phyloP scores from a whole-genome alignment of 2,329 filamentous ascomycete genomes.

The Diplocarpon mali region DNA sequence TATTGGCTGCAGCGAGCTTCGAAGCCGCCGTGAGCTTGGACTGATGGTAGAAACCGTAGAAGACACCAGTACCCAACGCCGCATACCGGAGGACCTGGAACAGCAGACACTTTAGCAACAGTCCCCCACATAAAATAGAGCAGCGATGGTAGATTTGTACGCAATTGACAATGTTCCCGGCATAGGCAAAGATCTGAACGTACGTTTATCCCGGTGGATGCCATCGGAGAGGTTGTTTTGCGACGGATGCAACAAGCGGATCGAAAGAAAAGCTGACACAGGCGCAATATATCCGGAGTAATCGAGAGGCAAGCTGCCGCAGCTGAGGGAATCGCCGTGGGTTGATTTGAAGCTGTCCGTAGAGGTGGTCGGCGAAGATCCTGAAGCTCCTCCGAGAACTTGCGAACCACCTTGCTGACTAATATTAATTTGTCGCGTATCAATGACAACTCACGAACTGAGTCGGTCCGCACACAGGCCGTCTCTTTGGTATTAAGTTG shows the following conservation, averaged over 20 bases:
- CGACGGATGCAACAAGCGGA: conserved; percentile 9
- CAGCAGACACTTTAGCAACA: conserved; percentile 1
- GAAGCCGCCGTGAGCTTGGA: conserved; percentile 62
- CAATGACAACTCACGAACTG: no score
- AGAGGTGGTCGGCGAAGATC: conserved; percentile 12
- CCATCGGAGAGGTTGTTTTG: conserved; percentile 20
- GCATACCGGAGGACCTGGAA: conserved; percentile 90
- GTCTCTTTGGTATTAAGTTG: no score
- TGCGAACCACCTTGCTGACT: conserved; percentile 1
- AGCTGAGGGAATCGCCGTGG: conserved; percentile 10
- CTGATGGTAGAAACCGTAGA: conserved; percentile 96
- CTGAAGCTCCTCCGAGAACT: conserved; percentile 6
- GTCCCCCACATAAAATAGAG: not conserved
- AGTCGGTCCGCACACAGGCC: no score
- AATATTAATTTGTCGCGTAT: not conserved
- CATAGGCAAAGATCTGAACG: conserved; percentile 25
- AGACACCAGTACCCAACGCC: conserved; percentile 78
- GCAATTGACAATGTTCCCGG: not conserved
- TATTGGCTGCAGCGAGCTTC: conserved; percentile 58
- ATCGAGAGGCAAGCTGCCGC: conserved; percentile 24
- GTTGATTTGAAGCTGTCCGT: conserved; percentile 20
- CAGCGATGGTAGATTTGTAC: not conserved
- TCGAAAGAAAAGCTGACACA: conserved; percentile 5
- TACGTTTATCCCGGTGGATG: conserved; percentile 42
- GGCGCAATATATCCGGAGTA: conserved; percentile 10